A percentile compares a stretch with the other conserved stretches of the same genome.
These are phyloP conservation scores for Globisporangium iwayamae DNA, from an alignment of 352 stramenopile genomes.

Conservation along the genomic window DNA sequence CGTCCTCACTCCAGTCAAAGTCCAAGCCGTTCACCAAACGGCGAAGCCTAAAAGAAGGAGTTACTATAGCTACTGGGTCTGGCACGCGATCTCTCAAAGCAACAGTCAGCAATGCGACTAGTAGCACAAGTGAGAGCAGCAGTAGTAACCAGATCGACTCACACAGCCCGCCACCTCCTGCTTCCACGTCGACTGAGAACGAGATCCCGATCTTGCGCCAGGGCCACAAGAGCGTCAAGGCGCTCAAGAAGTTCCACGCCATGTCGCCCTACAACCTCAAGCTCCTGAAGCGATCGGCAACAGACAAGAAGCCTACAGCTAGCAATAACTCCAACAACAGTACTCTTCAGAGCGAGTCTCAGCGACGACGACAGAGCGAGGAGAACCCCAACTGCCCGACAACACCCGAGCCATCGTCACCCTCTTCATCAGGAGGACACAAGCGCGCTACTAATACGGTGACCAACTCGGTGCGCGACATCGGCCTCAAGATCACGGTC, in stretches of 20 bases:
- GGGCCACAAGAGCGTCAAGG: constrained; percentile 61
- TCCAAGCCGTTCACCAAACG: constrained; percentile 8
- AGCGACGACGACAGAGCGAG: not conserved
- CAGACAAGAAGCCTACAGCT: constrained; percentile 16
- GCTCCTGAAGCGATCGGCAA: constrained; percentile 14
- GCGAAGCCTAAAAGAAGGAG: constrained; percentile 69
- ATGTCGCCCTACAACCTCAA: constrained; percentile 52
- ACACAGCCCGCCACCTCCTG: not conserved
- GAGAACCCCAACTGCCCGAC: constrained; percentile 3
- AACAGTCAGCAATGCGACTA: constrained; percentile 4
- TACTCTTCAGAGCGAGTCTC: constrained; percentile 5
- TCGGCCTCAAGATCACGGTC: constrained; percentile 55
- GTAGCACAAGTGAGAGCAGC: not conserved
- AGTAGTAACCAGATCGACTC: constrained; percentile 17
- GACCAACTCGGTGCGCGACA: constrained; percentile 53
- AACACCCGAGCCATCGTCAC: not conserved
- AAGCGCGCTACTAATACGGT: constrained; percentile 17
- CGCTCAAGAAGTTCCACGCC: constrained; percentile 57
- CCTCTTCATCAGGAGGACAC: too few species aligned
- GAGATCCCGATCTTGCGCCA: constrained; percentile 49
- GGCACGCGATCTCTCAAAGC: not conserved
- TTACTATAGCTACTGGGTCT: constrained; percentile 8
- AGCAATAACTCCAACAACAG: not conserved
- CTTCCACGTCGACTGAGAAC: not conserved
- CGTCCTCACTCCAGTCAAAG: constrained; percentile 5